phyloP scores from a whole-genome alignment of 495 filamentous ascomycete species.

The Cercophora newfieldiana region DNA sequence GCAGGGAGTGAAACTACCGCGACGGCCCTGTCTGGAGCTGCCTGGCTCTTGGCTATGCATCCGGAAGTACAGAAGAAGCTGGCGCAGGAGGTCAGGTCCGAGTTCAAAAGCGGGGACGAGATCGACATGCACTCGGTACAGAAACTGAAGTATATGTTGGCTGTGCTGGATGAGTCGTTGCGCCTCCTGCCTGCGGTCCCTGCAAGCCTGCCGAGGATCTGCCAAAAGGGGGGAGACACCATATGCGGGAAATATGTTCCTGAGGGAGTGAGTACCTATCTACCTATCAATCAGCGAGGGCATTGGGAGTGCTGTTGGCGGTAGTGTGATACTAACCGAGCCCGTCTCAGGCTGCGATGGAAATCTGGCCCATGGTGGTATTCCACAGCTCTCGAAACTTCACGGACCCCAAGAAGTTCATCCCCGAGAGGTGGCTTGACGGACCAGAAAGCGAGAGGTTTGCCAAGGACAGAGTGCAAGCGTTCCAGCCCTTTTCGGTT shows the following conservation, averaged over 20 bases:
- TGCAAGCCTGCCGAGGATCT: conserved; percentile 40
- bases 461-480: conserved; percentile 45
- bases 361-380: conserved; percentile 50
- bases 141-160: conserved; percentile 50
- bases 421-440: conserved; percentile 53
- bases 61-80: conserved; percentile 41
- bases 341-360: conserved; percentile 47
- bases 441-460: conserved; percentile 35
- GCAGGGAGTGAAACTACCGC: conserved; percentile 56
- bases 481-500: conserved; percentile 47
- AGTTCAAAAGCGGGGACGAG: conserved; percentile 44
- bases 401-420: conserved; percentile 44
- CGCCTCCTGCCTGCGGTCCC: conserved; percentile 54
- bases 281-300: not conserved
- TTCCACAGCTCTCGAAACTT: conserved; percentile 49
- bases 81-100: conserved; percentile 45
- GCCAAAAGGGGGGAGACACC: conserved; percentile 44
- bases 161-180: conserved; percentile 53
- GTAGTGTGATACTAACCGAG: not conserved
- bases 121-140: conserved; percentile 41
- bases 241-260: conserved; percentile 48
- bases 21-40: conserved; percentile 46
- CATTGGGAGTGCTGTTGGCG: not conserved
- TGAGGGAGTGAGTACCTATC: conserved; percentile 37
- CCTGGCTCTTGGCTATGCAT: conserved; percentile 49